Base-by-base conservation (phyloP, 768 basidiomycete genomes). In the Dentipellis sp. region DNA sequence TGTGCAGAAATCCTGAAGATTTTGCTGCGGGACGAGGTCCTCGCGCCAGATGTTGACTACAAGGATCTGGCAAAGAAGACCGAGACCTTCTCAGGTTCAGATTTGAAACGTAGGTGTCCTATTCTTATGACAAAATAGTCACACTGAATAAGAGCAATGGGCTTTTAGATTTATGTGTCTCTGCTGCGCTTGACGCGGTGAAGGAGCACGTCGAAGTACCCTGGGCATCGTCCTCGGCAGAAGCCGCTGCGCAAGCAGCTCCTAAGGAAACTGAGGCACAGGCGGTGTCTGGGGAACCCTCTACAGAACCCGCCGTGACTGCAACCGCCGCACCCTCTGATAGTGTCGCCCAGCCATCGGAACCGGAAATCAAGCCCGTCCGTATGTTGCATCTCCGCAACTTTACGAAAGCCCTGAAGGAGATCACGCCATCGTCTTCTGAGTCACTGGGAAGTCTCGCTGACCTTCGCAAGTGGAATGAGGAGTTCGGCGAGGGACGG, bases 31-130 rank as follows among this genome's bases (percentile, higher is more conserved):
- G 86, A 91, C 61, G 94, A 97, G 69, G 71, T 63, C 0, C 71
- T 94, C 38, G 80, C 78, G 6, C 59, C 73, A 10, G 88, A 91
- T 62, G 72, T 92, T 10, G 80, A 87, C 59, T 66, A 84, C 16
- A 72, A 73, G 50, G 65, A 62, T 21, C 70, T 94, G 39, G 86
- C 88, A 4, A 79, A 77, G 66, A 79, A 81, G 67, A 91, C 91
- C 0, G 88, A 89, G 54, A 82, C 80, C 53, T 97, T 93, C 69
- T 97, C 94, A 56, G 94, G 94, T 14, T 95, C 93, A 23, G 94
- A 97, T 68, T 75, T 97, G 57, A 97, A 95, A 70, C 91, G 94
- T 95, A 57, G 66, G 88, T 75, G 14, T 12, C 47, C 37, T 39
- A 50, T 56, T 37, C 29, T 29, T 29, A 29, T 6, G 29, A 29